Evolutionary conservation across 2,329 filamentous ascomycete species (phyloP).

Genomic region (Parafenestella ontariensis): DNA sequence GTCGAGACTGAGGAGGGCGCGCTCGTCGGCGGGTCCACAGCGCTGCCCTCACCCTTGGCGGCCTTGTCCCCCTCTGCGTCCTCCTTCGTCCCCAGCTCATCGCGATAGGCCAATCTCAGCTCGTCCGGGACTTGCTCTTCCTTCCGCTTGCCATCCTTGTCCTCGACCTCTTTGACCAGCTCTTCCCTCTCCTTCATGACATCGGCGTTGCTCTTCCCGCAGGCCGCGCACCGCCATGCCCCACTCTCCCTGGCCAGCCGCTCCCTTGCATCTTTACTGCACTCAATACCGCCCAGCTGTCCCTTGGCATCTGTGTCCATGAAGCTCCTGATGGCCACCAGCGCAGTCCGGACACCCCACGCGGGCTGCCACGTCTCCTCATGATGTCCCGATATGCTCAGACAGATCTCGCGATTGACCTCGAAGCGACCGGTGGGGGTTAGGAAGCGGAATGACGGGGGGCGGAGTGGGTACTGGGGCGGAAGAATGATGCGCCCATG

Average conservation of each 20-base stretch:
- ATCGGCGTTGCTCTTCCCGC: conserved; percentile 73
- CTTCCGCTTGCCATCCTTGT: conserved; percentile 50
- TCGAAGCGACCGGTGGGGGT: conserved; percentile 94
- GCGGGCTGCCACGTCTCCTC: conserved; percentile 99
- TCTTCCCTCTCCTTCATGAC: conserved; percentile 76
- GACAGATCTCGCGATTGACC: conserved; percentile 94
- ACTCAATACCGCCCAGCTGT: conserved; percentile 89
- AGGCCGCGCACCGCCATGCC: conserved; percentile 72
- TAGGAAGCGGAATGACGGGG: conserved; percentile 93
- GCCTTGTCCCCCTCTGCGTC: conserved; percentile 13
- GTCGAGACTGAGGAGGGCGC: background rate
- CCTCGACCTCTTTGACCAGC: conserved; percentile 56
- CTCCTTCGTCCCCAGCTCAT: conserved; percentile 65
- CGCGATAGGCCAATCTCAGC: conserved; percentile 72
- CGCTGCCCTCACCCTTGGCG: conserved; percentile 33
- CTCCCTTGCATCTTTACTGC: conserved; percentile 67
- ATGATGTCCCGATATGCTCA: conserved; percentile 92
- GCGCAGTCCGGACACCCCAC: conserved; percentile 91
- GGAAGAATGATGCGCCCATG: conserved; percentile 95
- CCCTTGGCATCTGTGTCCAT: conserved; percentile 91
- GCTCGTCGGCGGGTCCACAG: conserved; percentile 4
- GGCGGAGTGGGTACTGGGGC: conserved; percentile 86
- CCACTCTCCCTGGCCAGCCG: conserved; percentile 72
- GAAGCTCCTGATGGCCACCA: conserved; percentile 80
- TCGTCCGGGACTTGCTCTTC: conserved; percentile 61